Evolutionary conservation across 441 rosid genomes (phyloP), one percentile per base, ranked within the genome.

Genomic region (Daphne laureola): DNA sequence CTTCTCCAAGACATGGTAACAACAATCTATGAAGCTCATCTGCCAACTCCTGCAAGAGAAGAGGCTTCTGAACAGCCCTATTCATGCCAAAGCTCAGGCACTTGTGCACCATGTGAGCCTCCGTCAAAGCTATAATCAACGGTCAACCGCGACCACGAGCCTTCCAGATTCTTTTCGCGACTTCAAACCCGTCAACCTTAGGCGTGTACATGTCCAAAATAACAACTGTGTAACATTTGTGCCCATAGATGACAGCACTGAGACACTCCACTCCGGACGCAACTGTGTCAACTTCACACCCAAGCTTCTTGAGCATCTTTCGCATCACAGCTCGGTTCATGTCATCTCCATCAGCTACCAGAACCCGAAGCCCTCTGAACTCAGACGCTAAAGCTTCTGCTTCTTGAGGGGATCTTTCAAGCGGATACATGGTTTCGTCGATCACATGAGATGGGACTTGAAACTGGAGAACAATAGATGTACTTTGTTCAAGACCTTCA

Each of bases 251-350:
- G 56, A 81, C 51, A 0, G 80, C 84, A 45, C 64, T 73, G 50
- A 84, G 78, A 69, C 88, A 84, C 64, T 82, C 88, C n/a, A 79
- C 78, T 21, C 92, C 88, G 2, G 86, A 74, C 4, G 84, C 78
- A 13, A 75, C 86, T 31, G 83, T 74, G n/a, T 76, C 73, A 40
- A 82, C 88, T 62, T 70, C 70, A 14, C 86, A 84, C 14, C 88
- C 86, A 0, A 82, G 76, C 73, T 76, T 84, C 66, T 75, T 76
- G 2, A 84, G 81, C 43, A 79, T 73, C 66, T 73, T 71, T 58
- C 76, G 76, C 27, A 86, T 78, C 16, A 84, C 88, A 0, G 78
- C 72, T 67, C 86, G 68, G 69, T 81, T 81, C 23, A 81, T 64
- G 51, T 68, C 83, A 5, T 84, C 87, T 42, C 79, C 86, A 11